Base-by-base conservation (phyloP, 2,329 filamentous ascomycete genomes). In the Pochonia chlamydosporia region DNA sequence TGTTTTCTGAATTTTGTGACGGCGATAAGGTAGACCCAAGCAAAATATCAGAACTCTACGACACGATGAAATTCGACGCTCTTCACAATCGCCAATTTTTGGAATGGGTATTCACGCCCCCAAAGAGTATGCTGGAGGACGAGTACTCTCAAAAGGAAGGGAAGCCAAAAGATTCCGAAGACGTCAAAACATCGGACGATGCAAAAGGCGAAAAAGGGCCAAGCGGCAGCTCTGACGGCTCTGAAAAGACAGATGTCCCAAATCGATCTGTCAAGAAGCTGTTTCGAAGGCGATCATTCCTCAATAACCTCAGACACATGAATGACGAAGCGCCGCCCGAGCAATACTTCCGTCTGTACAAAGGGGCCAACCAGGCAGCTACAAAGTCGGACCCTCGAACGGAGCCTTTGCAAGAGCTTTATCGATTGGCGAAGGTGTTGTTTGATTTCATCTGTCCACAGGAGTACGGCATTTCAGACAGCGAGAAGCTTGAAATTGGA, bases 51-150 rank as follows among this genome's bases (percentile, higher is more conserved):
- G 93, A 99, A 70, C 78, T 99, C 3, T 99, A 99, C 65, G 93
- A 99, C 65, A 97, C 92, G 18, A 97, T 99, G 93, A 99, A 99
- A 67, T 99, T 97, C 54, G 93, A 99, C 64, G 93, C 93, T 1
- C 75, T 99, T 13, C 95, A 99, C 68, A 99, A 99, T 62, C 84
- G 93, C 3, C 89, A 90, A 52, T 99, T 99, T 60, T 73, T 99
- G 4, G 93, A 99, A 65, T 97, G 93, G 89, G 86, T 96, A 0
- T 99, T 99, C 58, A 95, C 90, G 14, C 93, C 93, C 2, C 84
- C 88, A 28, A 84, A 82, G 58, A 77, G 75, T 49, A 88, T 95
- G 68, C 72, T 92, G 10, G 86, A 87, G 46, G 87, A 92, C 44
- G 83, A 87, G 54, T 74, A 77, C 51, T 72, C 65, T 41, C 61